A percentile compares a stretch with the other conserved stretches of the same genome.
phyloP scores from a whole-genome alignment of 305 asterid species.

The Andrographis paniculata region DNA sequence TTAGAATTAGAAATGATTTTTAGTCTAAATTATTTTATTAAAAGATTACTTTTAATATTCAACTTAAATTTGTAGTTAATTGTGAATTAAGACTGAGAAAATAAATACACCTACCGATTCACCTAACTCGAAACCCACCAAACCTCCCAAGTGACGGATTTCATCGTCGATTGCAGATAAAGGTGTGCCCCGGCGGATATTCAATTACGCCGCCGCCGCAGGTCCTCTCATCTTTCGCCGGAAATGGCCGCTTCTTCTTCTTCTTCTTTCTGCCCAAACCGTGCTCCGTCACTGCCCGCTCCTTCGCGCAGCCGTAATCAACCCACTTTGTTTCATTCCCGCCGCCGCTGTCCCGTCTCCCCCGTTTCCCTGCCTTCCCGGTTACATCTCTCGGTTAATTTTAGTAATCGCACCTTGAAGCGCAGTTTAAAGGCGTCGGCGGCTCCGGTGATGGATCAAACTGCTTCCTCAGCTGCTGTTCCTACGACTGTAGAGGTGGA shows the following conservation, averaged over 20 bases:
- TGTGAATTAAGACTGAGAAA: no score
- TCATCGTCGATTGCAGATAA: no score
- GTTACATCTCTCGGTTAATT: conserved; percentile 18
- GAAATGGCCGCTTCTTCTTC: no score
- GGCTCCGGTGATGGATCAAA: conserved; percentile 53
- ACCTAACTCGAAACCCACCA: no score
- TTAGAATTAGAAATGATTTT: no score
- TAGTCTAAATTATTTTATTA: no score
- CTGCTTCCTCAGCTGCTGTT: conserved; percentile 29
- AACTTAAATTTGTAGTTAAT: no score
- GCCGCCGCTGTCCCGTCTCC: conserved; percentile 32
- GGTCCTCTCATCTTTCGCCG: conserved; percentile 31
- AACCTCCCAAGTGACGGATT: no score
- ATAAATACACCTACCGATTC: no score
- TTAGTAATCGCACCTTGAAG: conserved; percentile 10
- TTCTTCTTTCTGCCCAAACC: conserved; percentile 37
- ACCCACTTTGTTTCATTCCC: conserved; percentile 20
- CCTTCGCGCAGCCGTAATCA: conserved; percentile 22
- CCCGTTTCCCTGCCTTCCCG: conserved; percentile 19
- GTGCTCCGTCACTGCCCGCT: conserved; percentile 28
- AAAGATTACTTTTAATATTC: no score
- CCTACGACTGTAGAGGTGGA: conserved; percentile 73
- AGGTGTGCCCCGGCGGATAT: background rate
- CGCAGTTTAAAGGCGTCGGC: conserved; percentile 38
- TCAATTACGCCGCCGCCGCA: conserved; percentile 15